A percentile compares a stretch with the other conserved stretches of the same genome.
These are phyloP conservation scores for Camelina laxa DNA, from an alignment of 345 rosid genomes.

Conservation along the genomic window DNA sequence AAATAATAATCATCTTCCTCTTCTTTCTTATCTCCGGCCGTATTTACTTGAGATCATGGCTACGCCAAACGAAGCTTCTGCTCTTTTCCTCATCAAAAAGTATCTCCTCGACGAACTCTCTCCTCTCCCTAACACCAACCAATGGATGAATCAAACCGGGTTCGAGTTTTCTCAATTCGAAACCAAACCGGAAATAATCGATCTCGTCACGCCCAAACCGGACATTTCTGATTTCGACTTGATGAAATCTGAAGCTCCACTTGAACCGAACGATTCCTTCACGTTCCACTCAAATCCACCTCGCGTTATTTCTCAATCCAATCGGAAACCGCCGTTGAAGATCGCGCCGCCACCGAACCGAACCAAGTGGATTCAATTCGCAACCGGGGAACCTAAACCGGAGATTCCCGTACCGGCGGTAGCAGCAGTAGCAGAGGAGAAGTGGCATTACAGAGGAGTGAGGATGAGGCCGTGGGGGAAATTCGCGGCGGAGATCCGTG, in stretches of 20 bases:
- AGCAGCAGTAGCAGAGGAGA: constrained; percentile 29
- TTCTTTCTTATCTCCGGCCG: neutral
- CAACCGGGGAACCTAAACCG: constrained; percentile 28
- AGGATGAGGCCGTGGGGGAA: constrained; percentile 94
- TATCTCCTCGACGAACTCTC: constrained; percentile 62
- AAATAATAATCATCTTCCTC: constrained; percentile 11
- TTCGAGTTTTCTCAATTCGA: constrained; percentile 46
- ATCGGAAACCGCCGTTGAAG: constrained; percentile 57
- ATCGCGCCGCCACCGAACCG: constrained; percentile 59
- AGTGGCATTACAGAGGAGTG: constrained; percentile 87
- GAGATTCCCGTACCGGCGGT: constrained; percentile 27
- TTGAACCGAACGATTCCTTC: constrained; percentile 17
- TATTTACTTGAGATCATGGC: constrained; percentile 42
- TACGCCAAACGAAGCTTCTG: constrained; percentile 43
- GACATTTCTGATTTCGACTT: constrained; percentile 30
- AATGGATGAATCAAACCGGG: constrained; percentile 33
- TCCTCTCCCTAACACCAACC: constrained; percentile 39
- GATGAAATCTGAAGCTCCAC: constrained; percentile 21
- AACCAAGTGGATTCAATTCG: constrained; percentile 59
- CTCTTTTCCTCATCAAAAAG: constrained; percentile 58
- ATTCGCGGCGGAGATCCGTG: constrained; percentile 96
- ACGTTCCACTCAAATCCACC: constrained; percentile 32
- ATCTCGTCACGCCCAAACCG: constrained; percentile 46
- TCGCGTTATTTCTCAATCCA: constrained; percentile 13
- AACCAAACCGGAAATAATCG: constrained; percentile 49